These are phyloP conservation scores for Candida glucosophila DNA, from an alignment of 1,139 yeast species.

Conservation along the genomic window DNA sequence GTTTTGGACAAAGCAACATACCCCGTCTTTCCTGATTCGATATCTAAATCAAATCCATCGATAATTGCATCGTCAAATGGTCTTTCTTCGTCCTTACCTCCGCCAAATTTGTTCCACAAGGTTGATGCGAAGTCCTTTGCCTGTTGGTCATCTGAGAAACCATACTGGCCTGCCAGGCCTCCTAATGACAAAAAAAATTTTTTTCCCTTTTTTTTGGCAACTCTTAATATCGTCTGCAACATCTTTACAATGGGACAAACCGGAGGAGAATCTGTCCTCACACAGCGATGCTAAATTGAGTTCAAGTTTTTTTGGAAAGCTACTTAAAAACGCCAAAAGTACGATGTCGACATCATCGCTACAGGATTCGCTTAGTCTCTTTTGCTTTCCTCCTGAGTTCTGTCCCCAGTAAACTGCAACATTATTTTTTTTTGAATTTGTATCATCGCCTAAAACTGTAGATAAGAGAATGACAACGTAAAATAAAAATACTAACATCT, in stretches of 20 bases:
- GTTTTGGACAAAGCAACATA: constrained; percentile 52
- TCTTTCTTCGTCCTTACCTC: constrained; percentile 52
- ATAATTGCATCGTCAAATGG: constrained; percentile 59
- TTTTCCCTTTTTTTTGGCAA: constrained; percentile 76
- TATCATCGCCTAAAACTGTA: constrained; percentile 30
- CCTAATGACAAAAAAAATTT: constrained; percentile 77
- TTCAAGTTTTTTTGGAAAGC: constrained; percentile 42
- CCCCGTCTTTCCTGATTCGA: constrained; percentile 42
- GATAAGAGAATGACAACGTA: constrained; percentile 2
- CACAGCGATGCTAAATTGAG: constrained; percentile 72
- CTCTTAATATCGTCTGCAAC: constrained; percentile 70
- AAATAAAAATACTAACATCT: constrained; percentile 5
- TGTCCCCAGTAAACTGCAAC: constrained; percentile 93
- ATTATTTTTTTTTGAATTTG: constrained; percentile 44
- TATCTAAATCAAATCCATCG: constrained; percentile 41
- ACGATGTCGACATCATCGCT: constrained; percentile 64
- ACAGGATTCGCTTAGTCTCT: constrained; percentile 61
- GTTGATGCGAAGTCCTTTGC: constrained; percentile 66
- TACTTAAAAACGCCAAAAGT: constrained; percentile 58
- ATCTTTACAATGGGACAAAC: constrained; percentile 49
- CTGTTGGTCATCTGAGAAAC: constrained; percentile 52
- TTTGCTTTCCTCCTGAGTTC: constrained; percentile 69
- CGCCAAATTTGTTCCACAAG: constrained; percentile 83
- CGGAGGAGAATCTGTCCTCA: constrained; percentile 40
- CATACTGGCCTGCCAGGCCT: constrained; percentile 77